A percentile compares a stretch with the other conserved stretches of the same genome.
Conservation (phyloP, 306 rosid species). For the Quercus alba region DNA sequence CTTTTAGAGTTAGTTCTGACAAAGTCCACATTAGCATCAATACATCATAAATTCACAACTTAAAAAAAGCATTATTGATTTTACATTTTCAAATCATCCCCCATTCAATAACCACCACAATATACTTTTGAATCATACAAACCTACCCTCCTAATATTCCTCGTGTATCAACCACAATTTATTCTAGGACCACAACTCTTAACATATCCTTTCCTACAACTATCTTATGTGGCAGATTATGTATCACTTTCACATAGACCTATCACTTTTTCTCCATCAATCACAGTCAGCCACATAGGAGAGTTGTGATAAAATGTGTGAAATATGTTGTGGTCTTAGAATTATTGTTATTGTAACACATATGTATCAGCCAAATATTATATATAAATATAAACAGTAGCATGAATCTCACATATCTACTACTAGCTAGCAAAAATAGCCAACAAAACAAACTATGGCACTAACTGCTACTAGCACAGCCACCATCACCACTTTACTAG, state of each 20-base stretch:
- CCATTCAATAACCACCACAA: background rate
- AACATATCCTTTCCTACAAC: no score
- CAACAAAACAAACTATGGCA: constrained; percentile 11
- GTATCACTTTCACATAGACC: background rate
- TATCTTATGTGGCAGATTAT: background rate
- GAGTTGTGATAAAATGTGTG: no score
- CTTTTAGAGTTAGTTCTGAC: background rate
- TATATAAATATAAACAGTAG: background rate
- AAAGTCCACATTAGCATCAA: background rate
- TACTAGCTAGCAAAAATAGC: background rate
- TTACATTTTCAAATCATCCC: background rate
- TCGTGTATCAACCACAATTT: background rate
- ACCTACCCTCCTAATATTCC: background rate
- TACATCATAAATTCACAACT: background rate
- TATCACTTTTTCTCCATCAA: no score
- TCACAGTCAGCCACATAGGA: no score
- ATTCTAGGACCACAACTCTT: no score
- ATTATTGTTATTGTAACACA: no score
- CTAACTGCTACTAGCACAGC: background rate
- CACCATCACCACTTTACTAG: no score
- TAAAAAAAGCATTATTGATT: background rate
- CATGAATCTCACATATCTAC: background rate
- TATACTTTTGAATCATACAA: background rate
- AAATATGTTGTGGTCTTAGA: no score
- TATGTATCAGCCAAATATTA: background rate